Conservation (phyloP, 495 filamentous ascomycete genomes). For the Daldinia childiae region DNA sequence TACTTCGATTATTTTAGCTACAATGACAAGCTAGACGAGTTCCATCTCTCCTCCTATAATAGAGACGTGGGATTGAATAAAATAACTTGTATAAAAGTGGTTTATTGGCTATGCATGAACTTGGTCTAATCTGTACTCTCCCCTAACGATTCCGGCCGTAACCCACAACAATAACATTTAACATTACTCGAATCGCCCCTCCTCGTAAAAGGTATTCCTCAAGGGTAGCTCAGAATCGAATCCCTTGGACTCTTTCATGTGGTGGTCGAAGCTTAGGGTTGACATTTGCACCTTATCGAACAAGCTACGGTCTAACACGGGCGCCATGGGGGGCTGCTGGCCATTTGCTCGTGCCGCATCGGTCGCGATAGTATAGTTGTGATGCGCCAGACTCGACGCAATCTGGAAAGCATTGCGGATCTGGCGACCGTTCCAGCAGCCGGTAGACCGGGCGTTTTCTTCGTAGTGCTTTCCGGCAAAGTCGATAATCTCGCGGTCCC, state of each 20-base stretch:
- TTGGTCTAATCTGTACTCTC: background rate
- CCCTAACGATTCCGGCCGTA: background rate
- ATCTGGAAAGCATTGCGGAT: constrained; percentile 71
- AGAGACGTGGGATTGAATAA: too few relatives aligned
- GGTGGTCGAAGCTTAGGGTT: constrained; percentile 46
- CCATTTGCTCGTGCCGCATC: constrained; percentile 52
- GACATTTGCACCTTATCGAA: constrained; percentile 51
- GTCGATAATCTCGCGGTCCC: constrained; percentile 56
- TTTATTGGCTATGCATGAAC: too few relatives aligned
- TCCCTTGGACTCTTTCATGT: constrained; percentile 44
- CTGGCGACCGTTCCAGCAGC: constrained; percentile 63
- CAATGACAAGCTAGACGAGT: too few relatives aligned
- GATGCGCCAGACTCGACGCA: constrained; percentile 66
- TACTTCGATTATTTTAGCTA: too few relatives aligned
- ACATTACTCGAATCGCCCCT: constrained; percentile 25
- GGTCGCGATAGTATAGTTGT: constrained; percentile 58
- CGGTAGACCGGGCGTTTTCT: constrained; percentile 24
- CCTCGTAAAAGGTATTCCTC: constrained; percentile 34
- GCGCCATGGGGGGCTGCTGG: constrained; percentile 41
- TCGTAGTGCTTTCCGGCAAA: constrained; percentile 72
- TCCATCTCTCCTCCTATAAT: too few relatives aligned
- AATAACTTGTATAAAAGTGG: too few relatives aligned
- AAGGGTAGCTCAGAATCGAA: constrained; percentile 32
- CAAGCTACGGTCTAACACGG: constrained; percentile 40
- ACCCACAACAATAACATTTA: background rate